Evolutionary conservation across 257 asterid species (phyloP).

Genomic region (Solanum acaule): DNA sequence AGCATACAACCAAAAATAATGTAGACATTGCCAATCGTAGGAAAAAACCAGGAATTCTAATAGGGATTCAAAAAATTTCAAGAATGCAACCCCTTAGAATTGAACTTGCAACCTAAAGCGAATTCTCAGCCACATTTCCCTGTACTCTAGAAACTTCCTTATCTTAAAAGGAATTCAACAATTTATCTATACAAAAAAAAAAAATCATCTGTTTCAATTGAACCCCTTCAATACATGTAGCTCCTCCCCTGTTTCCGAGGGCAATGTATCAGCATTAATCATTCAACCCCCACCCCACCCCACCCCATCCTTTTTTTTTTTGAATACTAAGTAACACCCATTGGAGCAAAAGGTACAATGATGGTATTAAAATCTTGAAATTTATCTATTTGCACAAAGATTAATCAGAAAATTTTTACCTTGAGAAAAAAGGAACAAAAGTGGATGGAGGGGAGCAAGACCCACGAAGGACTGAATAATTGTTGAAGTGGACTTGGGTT

Average conservation of each 20-base stretch:
- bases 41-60: background rate
- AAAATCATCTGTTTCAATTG: background rate
- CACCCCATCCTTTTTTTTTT: no score
- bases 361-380: background rate
- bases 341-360: background rate
- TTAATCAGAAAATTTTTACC: slow-evolving; percentile 18
- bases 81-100: background rate
- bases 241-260: background rate
- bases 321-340: background rate
- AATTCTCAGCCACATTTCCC: background rate
- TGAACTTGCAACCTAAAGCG: background rate
- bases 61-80: background rate
- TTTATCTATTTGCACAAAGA: background rate
- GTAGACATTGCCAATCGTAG: background rate
- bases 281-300: background rate
- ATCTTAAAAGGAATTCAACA: background rate
- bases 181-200: background rate
- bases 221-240: background rate
- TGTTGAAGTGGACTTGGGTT: slow-evolving; percentile 16
- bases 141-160: background rate
- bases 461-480: slow-evolving; percentile 54
- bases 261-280: background rate
- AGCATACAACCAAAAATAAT: background rate
- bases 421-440: slow-evolving; percentile 32
- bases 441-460: slow-evolving; percentile 49